Evolutionary conservation across 1,284 basidiomycete species (phyloP), one percentile per base, ranked within the genome.

Genomic region (Lentinus polychrous): DNA sequence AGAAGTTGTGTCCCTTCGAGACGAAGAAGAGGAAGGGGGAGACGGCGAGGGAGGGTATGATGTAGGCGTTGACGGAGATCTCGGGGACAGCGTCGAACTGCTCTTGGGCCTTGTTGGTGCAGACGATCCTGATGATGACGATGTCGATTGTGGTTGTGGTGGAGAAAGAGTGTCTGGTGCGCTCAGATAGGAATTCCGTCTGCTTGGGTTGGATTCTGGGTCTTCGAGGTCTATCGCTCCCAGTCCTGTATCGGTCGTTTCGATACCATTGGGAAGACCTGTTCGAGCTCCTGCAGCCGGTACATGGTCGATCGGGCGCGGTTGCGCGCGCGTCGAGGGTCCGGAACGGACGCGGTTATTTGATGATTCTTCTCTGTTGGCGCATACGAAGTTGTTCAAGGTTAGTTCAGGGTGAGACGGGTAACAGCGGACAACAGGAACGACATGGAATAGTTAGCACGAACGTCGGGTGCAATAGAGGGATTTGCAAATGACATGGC

Each of bases 271-370:
- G 12, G 85, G 76, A 15, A 74, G 76, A 41, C 85, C 85, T 33
- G 69, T 64, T 24, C 82, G 74, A 22, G 83, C 72, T 1, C 84
- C 84, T 2, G 86, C 85, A n/a, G 71, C 62, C 5, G 83, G 82
- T 7, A 87, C 77, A 55, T 64, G 65, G 63, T 86, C 82, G 56
- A 87, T 86, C 20, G 84, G 83, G 12, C 81, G 75, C 3, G 58
- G 52, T 12, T 77, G 74, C 48, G 74, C 73, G 49, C 42, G 46
- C 2, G 50, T 46, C 37, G 70, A 63, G 55, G 82, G 74, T 12
- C 82, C 81, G 2, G 83, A 83, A 59, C 84, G 86, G 57, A 87
- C 67, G 41, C 83, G 78, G 64, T 87, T 86, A 61, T 87, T 86
- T 2, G 82, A 79, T 2, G 80, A 78, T 18, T 79, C 76, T 64